phyloP scores from a whole-genome alignment of 805 yeast species.

The Saturnispora sanitii region DNA sequence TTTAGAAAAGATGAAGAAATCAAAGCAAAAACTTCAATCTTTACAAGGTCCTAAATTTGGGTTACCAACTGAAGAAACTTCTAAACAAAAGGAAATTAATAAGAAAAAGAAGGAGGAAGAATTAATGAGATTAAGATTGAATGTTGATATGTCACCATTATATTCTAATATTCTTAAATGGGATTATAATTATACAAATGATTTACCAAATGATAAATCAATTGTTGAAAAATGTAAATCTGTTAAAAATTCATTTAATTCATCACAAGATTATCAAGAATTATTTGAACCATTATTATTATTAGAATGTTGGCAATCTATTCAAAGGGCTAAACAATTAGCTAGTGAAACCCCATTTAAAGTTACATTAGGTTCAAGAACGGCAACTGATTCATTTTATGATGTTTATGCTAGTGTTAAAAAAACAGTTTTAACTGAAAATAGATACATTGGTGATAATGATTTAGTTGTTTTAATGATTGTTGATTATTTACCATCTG shows the following conservation, averaged over 20 bases:
- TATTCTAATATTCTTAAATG: conserved; percentile 63
- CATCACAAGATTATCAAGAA: conserved; percentile 55
- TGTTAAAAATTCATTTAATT: conserved; percentile 46
- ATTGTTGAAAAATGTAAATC: conserved; percentile 27
- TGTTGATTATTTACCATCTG: conserved; percentile 31
- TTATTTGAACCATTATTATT: conserved; percentile 72
- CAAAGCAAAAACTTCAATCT: conserved; percentile 21
- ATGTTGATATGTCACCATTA: conserved; percentile 68
- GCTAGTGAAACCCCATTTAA: conserved; percentile 51
- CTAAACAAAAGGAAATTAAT: conserved; percentile 16
- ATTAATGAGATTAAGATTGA: conserved; percentile 67
- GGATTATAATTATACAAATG: conserved; percentile 53
- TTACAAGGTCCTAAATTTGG: conserved; percentile 18
- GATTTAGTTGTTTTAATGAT: conserved; percentile 63
- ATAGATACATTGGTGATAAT: conserved; percentile 52
- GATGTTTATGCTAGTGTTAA: conserved; percentile 74
- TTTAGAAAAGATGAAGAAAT: conserved; percentile 21
- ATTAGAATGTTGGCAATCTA: conserved; percentile 90
- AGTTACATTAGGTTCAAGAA: conserved; percentile 65
- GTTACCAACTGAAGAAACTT: conserved; percentile 15
- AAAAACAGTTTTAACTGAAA: conserved; percentile 38
- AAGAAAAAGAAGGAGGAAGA: conserved; percentile 53
- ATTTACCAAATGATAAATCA: conserved; percentile 46
- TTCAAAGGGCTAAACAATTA: conserved; percentile 62
- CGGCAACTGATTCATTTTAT: conserved; percentile 76